A percentile compares a stretch with the other conserved stretches of the same genome.
These are phyloP conservation scores for Volvariella volvacea DNA, from an alignment of 1,284 basidiomycete species.

Conservation along the genomic window DNA sequence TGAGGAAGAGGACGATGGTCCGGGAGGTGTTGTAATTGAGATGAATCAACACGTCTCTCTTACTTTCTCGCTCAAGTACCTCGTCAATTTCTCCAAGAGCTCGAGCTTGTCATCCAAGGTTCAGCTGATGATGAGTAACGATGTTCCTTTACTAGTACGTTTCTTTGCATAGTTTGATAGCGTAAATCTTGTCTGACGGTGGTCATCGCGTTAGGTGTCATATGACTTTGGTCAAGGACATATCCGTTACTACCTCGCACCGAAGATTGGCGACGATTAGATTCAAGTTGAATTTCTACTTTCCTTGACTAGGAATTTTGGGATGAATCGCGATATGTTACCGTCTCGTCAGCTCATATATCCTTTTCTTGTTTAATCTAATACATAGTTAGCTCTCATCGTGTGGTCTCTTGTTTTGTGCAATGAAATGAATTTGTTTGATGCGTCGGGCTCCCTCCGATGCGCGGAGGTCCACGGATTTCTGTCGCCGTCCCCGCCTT, in stretches of 20 bases:
- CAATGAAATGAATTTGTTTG: too few species aligned
- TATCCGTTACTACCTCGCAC: constrained; percentile 84
- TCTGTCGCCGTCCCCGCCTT: too few species aligned
- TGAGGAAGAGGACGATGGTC: constrained; percentile 39
- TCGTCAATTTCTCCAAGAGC: constrained; percentile 96
- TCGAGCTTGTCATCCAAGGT: constrained; percentile 72
- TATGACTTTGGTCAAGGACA: constrained; percentile 81
- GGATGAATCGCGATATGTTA: too few species aligned
- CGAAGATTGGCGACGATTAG: constrained; percentile 82
- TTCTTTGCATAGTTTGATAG: constrained; percentile 4
- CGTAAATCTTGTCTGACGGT: constrained; percentile 1
- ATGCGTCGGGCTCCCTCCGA: too few species aligned
- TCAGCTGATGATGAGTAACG: constrained; percentile 78
- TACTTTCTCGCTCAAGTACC: constrained; percentile 96
- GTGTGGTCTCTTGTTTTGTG: too few species aligned
- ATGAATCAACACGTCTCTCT: constrained; percentile 90
- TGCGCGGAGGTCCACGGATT: too few species aligned
- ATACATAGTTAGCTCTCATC: too few species aligned
- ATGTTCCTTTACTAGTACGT: constrained; percentile 80
- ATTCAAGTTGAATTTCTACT: too few species aligned
- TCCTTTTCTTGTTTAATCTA: too few species aligned
- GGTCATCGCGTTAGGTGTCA: constrained; percentile 53
- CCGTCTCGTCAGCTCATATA: too few species aligned
- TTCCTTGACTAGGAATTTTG: too few species aligned
- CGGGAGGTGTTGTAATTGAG: constrained; percentile 64